Base-by-base conservation (phyloP, 176 grass and related monocot species). In the Oryza longistaminata region DNA sequence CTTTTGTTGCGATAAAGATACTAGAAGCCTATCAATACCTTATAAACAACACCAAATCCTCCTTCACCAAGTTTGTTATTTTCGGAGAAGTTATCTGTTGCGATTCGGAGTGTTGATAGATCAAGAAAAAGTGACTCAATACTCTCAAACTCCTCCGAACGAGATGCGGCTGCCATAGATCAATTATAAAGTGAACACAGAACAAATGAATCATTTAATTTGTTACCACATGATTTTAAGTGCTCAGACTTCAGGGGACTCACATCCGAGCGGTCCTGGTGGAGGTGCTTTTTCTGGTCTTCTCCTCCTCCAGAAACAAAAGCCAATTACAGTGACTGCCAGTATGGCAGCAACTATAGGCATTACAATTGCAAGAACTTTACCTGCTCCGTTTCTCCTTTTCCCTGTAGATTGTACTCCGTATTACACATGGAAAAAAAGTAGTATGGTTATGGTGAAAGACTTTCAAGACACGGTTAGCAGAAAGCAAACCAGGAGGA, bases 31-130 rank as follows among this genome's bases (percentile, higher is more conserved):
- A 2, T 14, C 43, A 8, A 34, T 78, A 90, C 91, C 91, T 90
- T 93, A 48, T 93, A 93, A 83, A 93, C 88, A 50, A 62, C 82
- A 77, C 91, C 91, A n/a, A 90, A 93, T 27, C 91, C 88, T 70
- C 88, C 91, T 90, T 90, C 82, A 50, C 91, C 88, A 61, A 93
- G 79, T 70, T 88, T 90, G 39, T 93, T 90, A 2, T 69, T 68
- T 76, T 86, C 74, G 55, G 66, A 43, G 33, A 93, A 93, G 74
- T 93, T 85, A 9, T 45, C n/a, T 40, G 91, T 93, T 27, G 88
- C 88, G 35, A 43, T 58, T 76, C 79, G 76, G n/a, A 93, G 39
- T 82, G 85, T 90, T 40, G 82, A 75, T 66, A 88, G 45, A 70
- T 90, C 64, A 35, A 93, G 24, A 19, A 93, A 22, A 79, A 93